phyloP scores from a whole-genome alignment of 441 rosid genomes.

The Melastoma candidum region DNA sequence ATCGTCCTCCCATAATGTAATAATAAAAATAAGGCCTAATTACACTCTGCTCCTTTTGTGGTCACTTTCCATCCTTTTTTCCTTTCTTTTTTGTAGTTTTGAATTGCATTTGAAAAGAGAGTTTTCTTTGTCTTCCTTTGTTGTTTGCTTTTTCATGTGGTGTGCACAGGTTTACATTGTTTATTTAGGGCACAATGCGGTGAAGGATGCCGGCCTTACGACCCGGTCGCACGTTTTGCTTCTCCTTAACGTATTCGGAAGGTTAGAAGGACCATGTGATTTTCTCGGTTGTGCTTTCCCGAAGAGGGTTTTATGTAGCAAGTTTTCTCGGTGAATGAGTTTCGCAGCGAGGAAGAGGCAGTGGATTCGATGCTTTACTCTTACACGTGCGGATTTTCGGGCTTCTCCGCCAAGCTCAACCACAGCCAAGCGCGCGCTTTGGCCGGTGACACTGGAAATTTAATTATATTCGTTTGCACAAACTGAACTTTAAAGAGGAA shows the following conservation, averaged over 20 bases:
- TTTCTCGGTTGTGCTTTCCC: neutral
- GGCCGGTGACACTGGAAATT: conserved; percentile 27
- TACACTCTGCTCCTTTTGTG: too few species aligned
- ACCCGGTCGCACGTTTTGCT: conserved; percentile 39
- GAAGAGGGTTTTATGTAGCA: too few species aligned
- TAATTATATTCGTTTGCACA: neutral
- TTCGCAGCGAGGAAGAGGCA: conserved; percentile 48
- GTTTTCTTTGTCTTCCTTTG: too few species aligned
- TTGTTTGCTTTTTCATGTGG: neutral
- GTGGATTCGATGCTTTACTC: conserved; percentile 38
- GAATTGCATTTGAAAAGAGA: too few species aligned
- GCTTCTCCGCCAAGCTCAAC: conserved; percentile 55
- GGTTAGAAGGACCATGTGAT: conserved; percentile 18
- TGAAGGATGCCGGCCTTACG: conserved; percentile 24
- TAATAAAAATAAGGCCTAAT: too few species aligned
- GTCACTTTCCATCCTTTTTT: too few species aligned
- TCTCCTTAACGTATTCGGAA: conserved; percentile 40
- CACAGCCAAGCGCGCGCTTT: conserved; percentile 45
- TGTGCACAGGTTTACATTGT: conserved; percentile 51
- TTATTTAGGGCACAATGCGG: conserved; percentile 43
- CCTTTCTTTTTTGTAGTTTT: too few species aligned
- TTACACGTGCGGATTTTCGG: conserved; percentile 63
- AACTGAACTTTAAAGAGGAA: conserved; percentile 8
- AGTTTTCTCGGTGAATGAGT: neutral
- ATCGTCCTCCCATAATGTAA: too few species aligned